Conservation (phyloP, 2,329 filamentous ascomycete species). For the Cladophialophora yegresii region DNA sequence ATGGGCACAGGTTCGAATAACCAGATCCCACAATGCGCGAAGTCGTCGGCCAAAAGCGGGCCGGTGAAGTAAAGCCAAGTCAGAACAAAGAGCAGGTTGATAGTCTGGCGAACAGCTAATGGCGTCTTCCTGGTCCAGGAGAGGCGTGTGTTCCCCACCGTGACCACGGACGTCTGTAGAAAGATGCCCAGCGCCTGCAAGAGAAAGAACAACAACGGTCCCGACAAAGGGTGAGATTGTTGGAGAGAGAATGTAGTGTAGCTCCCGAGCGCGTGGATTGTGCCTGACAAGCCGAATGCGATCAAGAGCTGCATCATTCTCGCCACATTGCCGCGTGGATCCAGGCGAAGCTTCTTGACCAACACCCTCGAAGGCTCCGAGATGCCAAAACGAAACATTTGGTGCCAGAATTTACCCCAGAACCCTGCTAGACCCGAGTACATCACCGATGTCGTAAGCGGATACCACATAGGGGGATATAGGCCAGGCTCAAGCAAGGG, state of each 20-base stretch:
- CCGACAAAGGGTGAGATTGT: conserved; percentile 56
- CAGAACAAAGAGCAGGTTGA: conserved; percentile 64
- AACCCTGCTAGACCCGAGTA: conserved; percentile 74
- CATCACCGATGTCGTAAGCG: conserved; percentile 43
- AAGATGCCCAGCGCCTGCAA: conserved; percentile 67
- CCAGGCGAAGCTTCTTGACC: conserved; percentile 20
- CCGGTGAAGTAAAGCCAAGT: conserved; percentile 70
- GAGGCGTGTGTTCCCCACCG: conserved; percentile 37
- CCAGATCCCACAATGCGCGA: conserved; percentile 73
- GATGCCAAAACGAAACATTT: conserved; percentile 72
- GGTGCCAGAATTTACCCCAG: conserved; percentile 91
- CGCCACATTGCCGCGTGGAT: conserved; percentile 36
- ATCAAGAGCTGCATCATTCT: conserved; percentile 49
- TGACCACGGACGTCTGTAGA: conserved; percentile 55
- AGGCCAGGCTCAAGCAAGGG: conserved; percentile 62
- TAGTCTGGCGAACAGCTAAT: conserved; percentile 49
- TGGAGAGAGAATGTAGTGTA: conserved; percentile 61
- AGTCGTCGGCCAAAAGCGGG: conserved; percentile 71
- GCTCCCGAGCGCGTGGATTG: conserved; percentile 72
- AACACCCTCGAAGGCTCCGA: conserved; percentile 40
- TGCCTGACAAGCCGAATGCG: conserved; percentile 67
- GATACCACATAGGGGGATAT: conserved; percentile 61
- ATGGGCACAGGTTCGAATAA: conserved; percentile 79
- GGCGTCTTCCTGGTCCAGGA: conserved; percentile 48
- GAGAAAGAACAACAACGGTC: conserved; percentile 68